Evolutionary conservation across 1,284 basidiomycete genomes (phyloP), one percentile per base, ranked within the genome.

Genomic region (Ustilago hordei): DNA sequence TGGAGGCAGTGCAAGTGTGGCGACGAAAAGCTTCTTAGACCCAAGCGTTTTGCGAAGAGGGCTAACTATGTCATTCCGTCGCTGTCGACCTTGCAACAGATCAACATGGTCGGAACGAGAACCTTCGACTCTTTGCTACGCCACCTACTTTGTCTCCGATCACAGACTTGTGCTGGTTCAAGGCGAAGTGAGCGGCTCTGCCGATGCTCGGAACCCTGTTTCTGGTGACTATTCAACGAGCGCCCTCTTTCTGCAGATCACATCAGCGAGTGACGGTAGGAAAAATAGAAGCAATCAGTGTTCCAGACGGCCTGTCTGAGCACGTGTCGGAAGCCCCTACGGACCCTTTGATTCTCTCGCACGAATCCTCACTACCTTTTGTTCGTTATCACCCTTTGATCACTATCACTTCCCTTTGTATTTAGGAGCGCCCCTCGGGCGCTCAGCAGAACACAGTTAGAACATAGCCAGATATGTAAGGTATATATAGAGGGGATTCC

Each of bases 101-200:
- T 8, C 34, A 36, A 17, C 34, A 38, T 32, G 28, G 34, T 32
- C 35, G n/a, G 17, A 38, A 17, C 28, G 13, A 57, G 55, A 57
- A 35, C 39, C 55, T 56, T 54, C 32, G 35, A 13, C 54, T 34
- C 13, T n/a, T 35, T 32, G 11, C 52, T 5, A 53, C 31, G 52
- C 52, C 17, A 32, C 31, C 31, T 5, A 2, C n/a, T 7, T 6
- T n/a, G 9, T 47, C 45, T 47, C 23, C n/a, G 15, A 7, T 7
- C 8, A 4, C 12, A 47, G 23, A 47, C 7, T 19, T 31, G 48
- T 54, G 15, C 19, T 54, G 15, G 34, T 12, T 34, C 35, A 31
- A 36, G 52, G 52, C 52, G 32, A 36, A 38, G 52, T 38, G 4
- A 54, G 19, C 34, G 52, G 52, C 52, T 54, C 9, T 34, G 52